phyloP scores from a whole-genome alignment of 768 basidiomycete species.

The Punctularia strigosozonata region DNA sequence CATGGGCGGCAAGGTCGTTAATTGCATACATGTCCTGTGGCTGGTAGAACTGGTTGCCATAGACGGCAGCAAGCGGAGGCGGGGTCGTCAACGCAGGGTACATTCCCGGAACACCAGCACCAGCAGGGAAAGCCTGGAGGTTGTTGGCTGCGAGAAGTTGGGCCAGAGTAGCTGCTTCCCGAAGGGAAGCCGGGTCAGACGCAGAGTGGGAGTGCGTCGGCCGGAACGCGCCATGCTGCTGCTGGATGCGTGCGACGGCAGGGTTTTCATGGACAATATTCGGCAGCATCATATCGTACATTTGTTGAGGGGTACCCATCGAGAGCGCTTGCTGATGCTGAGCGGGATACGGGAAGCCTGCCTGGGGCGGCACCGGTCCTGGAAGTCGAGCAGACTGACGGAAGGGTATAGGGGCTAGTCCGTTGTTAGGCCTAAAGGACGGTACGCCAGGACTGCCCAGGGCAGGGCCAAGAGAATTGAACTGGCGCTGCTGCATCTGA shows the following conservation, averaged over 20 bases:
- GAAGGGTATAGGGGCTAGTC: constrained; percentile 35
- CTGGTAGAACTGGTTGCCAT: constrained; percentile 59
- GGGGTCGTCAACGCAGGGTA: constrained; percentile 35
- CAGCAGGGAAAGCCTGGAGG: constrained; percentile 37
- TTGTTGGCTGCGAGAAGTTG: constrained; percentile 45
- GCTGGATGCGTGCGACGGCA: constrained; percentile 65
- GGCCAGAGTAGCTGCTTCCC: constrained; percentile 59
- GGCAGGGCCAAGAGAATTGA: constrained; percentile 28
- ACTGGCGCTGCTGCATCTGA: constrained; percentile 44
- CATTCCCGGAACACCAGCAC: constrained; percentile 31
- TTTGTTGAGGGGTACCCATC: constrained; percentile 61
- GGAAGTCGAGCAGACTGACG: constrained; percentile 50
- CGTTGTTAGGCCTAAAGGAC: constrained; percentile 29
- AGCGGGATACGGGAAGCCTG: constrained; percentile 27
- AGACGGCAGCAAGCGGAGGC: constrained; percentile 46
- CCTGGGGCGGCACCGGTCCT: constrained; percentile 37
- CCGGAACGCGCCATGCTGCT: constrained; percentile 67
- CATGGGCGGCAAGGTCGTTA: constrained; percentile 36
- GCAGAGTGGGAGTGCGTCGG: constrained; percentile 72
- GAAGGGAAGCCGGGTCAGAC: constrained; percentile 68
- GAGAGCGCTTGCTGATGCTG: constrained; percentile 52
- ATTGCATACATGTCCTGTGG: constrained; percentile 44
- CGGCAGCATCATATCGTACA: constrained; percentile 73
- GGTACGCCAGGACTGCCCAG: constrained; percentile 12
- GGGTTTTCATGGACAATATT: constrained; percentile 42